Evolutionary conservation across 805 yeast genomes (phyloP), one percentile per base, ranked within the genome.

Genomic region (Candida sphagnicola): DNA sequence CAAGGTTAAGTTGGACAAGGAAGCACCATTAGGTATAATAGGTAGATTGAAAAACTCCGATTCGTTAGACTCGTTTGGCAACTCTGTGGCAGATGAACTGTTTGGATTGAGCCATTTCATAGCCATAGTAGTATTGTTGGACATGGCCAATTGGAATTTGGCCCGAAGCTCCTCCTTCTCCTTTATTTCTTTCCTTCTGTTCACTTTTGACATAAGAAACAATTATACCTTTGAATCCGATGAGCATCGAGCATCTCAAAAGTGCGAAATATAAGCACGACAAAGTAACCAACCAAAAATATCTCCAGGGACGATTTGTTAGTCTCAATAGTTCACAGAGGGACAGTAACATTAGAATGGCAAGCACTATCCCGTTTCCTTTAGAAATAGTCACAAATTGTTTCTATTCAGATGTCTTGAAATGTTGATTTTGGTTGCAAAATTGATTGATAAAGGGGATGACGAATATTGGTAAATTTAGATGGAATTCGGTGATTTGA

Each of bases 151-250:
- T 48, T 71, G 76, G 45, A 75, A 67, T 38, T 59, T 59, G 12
- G 74, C 63, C 42, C 72, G 79, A 3, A 76, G 56, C 19, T 64
- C 66, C 41, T 74, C 72, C 45, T 74, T 74, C 31, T 59, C 52
- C 44, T 70, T 65, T 28, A 74, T 72, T 34, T 73, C 76, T 28
- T 67, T 56, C 28, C 75, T 47, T 38, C 68, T 52, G 42, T 50
- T 49, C 37, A 28, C 38, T 31, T 38, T 44, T n/a, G 46, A 34
- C 40, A 41, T 40, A 11, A 11, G 8, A 14, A 29, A 13, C 8
- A 8, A 29, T 6, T 6, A 21, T 6, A 21, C 24, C 24, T 21
- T 21, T 10, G 24, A 21, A 21, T 21, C 8, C 24, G 24, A 21
- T 21, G 24, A 21, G 24, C 24, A 6, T 21, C 24, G 10, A 21